Base-by-base conservation (phyloP, 208 protist species). In the Blechomonas ayalai region DNA sequence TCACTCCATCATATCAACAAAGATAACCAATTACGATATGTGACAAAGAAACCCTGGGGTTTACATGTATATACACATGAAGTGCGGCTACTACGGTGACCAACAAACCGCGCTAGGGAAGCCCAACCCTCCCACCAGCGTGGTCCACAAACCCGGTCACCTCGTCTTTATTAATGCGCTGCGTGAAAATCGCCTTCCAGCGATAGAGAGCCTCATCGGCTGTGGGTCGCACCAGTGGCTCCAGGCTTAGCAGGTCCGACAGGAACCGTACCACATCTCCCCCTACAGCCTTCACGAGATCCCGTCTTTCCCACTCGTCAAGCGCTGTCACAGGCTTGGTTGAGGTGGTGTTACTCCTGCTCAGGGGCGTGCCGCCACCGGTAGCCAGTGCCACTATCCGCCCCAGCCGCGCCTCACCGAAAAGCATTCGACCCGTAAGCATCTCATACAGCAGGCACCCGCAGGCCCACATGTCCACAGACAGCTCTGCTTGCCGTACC, bases 371-470 rank as follows among this genome's bases (percentile, higher is more conserved):
- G 10, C 15, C n/a, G 15, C 12, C n/a, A 10, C n/a, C n/a, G n/a
- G 24, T 25, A 19, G 28, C 52, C 15, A 86, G 60, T 23, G 64
- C 44, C n/a, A 82, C 32, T 8, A 83, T 67, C 2, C 73, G 62
- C n/a, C 65, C 71, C 29, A 92, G 42, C 1, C 68, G 65, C 26
- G 42, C 72, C 26, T 82, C 73, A 23, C 73, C 79, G 59, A 92
- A 92, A 20, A 92, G 66, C 73, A 82, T 79, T 34, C 65, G 63
- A 3, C 83, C 83, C 2, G 79, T 89, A 6, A 92, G 67, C 31
- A 92, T 56, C 52, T 92, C 83, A 58, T 89, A 89, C 19, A 92
- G 63, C 20, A 89, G 40, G 37, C 83, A 92, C 18, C 83, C 83
- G 36, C 78, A 89, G 22, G 59, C 63, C 83, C 83, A 92, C 40